phyloP scores from a whole-genome alignment of 75 land plant genomes.

The Cunninghamia lanceolata region DNA sequence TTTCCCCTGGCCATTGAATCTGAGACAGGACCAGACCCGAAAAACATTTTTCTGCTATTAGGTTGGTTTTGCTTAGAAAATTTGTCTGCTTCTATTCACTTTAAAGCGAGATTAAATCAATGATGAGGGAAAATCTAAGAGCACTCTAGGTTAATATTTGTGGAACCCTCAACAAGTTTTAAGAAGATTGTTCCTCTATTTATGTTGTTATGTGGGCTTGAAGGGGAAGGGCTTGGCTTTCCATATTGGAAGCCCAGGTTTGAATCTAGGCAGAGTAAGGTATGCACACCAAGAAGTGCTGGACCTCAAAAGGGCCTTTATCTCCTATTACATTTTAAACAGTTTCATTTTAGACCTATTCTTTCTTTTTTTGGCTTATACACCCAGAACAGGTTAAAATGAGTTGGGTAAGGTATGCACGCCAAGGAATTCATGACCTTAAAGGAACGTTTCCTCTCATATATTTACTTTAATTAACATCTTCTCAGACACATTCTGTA shows the following conservation, averaged over 20 bases:
- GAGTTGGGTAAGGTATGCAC: background rate
- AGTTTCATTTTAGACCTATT: too few relatives aligned
- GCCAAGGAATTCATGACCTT: background rate
- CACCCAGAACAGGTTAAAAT: background rate
- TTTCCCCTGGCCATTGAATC: background rate
- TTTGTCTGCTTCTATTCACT: background rate
- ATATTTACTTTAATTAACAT: background rate
- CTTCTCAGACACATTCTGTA: background rate
- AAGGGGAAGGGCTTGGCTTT: background rate
- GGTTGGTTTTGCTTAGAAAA: background rate
- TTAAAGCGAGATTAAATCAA: background rate
- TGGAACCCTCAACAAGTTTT: background rate
- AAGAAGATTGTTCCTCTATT: background rate
- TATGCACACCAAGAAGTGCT: background rate
- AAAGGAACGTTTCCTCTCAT: background rate
- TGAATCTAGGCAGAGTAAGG: background rate
- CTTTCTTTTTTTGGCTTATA: too few relatives aligned
- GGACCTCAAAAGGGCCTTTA: background rate
- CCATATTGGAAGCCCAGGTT: background rate
- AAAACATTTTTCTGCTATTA: background rate
- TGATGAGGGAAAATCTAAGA: background rate
- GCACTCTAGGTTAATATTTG: background rate
- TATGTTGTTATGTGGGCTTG: background rate
- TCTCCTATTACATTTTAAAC: too few relatives aligned
- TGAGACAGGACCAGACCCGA: background rate